These are phyloP conservation scores for Pyrus pyrifolia DNA, from an alignment of 306 rosid species.

Conservation along the genomic window DNA sequence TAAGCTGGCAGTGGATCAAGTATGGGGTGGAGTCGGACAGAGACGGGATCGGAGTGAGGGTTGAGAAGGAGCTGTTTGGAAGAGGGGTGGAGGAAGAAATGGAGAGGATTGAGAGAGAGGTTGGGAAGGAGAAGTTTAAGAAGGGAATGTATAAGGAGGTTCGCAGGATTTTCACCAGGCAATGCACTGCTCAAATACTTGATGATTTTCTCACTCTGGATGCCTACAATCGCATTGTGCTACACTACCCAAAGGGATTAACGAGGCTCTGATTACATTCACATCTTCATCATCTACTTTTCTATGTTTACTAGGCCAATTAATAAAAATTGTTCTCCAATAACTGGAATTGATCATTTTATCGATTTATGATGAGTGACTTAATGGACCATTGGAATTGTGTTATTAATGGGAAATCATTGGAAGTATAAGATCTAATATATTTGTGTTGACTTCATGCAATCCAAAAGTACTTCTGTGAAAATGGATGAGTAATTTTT, in stretches of 20 bases:
- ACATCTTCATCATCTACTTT: not conserved
- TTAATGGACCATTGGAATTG: not conserved
- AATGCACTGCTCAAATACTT: constrained; percentile 60
- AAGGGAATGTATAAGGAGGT: constrained; percentile 74
- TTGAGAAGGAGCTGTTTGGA: constrained; percentile 55
- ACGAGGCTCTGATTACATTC: constrained; percentile 35
- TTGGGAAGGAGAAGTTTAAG: constrained; percentile 62
- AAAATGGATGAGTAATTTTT: not conserved
- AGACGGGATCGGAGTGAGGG: constrained; percentile 65
- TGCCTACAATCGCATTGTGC: constrained; percentile 57
- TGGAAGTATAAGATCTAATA: not conserved
- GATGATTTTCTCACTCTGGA: constrained; percentile 86
- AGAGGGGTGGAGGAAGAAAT: constrained; percentile 89
- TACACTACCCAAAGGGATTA: constrained; percentile 42
- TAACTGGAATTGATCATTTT: not conserved
- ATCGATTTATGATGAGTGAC: not conserved
- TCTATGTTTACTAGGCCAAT: not conserved
- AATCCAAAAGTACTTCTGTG: not conserved
- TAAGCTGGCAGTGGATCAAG: constrained; percentile 93
- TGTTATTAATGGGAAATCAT: not conserved
- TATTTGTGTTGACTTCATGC: not conserved
- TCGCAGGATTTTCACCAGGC: constrained; percentile 54
- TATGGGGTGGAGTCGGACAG: constrained; percentile 75
- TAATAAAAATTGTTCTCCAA: not conserved
- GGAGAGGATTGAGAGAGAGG: constrained; percentile 68